Evolutionary conservation across 495 filamentous ascomycete species (phyloP).

Genomic region (Penicillium nucicola): DNA sequence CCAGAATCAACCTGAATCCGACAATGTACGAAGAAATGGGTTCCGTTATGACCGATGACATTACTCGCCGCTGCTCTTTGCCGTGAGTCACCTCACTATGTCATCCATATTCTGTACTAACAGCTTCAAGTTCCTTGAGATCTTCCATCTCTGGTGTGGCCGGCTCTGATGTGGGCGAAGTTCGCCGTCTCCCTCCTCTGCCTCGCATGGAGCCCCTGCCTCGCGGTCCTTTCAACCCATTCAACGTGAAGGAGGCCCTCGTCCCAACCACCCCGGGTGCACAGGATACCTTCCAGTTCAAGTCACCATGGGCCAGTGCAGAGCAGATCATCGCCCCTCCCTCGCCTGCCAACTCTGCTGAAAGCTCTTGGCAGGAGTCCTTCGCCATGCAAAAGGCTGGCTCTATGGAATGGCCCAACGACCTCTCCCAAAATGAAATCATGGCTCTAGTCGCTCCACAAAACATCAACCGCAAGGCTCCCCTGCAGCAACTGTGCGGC

Average conservation of each 20-base stretch:
- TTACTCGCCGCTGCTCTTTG: conserved; percentile 36
- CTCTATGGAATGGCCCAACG: conserved; percentile 33
- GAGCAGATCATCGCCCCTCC: conserved; percentile 39
- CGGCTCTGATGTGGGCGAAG: conserved; percentile 26
- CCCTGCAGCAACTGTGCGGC: conserved; percentile 44
- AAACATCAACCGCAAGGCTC: conserved; percentile 43
- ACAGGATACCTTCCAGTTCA: conserved; percentile 39
- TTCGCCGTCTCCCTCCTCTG: conserved; percentile 42
- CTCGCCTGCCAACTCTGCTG: conserved; percentile 43
- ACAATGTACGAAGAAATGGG: conserved; percentile 37
- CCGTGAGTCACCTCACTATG: conserved; percentile 33
- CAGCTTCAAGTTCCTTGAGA: conserved; percentile 15
- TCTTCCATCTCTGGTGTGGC: conserved; percentile 15
- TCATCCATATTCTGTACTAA: conserved; percentile 1
- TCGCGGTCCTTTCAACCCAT: conserved; percentile 42
- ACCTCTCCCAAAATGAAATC: conserved; percentile 34
- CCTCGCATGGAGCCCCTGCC: conserved; percentile 41
- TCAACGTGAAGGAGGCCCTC: conserved; percentile 29
- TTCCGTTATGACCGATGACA: conserved; percentile 26
- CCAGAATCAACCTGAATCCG: conserved; percentile 8
- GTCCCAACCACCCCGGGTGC: conserved; percentile 34
- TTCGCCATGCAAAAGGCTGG: conserved; percentile 29
- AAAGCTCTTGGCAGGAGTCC: conserved; percentile 42
- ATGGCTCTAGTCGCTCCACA: conserved; percentile 38
- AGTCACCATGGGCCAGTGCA: conserved; percentile 30